Conservation (phyloP, 805 yeast genomes). For the Aciculoconidium aculeatum region DNA sequence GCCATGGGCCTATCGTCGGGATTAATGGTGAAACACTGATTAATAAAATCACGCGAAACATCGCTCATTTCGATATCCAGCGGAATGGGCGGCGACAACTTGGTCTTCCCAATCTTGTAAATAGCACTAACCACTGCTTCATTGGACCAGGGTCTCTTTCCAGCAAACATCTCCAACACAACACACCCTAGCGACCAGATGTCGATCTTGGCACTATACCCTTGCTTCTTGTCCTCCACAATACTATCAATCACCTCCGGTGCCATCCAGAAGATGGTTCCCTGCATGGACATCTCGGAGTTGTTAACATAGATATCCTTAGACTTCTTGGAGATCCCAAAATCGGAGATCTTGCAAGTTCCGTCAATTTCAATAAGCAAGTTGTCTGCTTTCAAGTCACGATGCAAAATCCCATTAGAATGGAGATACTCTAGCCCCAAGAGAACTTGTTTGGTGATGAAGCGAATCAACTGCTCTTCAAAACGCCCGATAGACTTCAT, state of each 20-base stretch:
- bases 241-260: conserved; percentile 94
- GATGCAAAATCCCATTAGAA: conserved; percentile 78
- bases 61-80: conserved; percentile 71
- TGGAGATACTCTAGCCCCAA: conserved; percentile 86
- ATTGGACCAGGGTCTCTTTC: conserved; percentile 95
- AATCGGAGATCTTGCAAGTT: conserved; percentile 90
- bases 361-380: conserved; percentile 85
- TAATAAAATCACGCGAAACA: conserved; percentile 66
- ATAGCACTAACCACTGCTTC: conserved; percentile 93
- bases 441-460: conserved; percentile 72
- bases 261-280: conserved; percentile 99
- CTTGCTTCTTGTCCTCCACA: conserved; percentile 67
- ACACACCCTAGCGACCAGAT: conserved; percentile 99
- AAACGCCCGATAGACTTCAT: conserved; percentile 79
- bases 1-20: conserved; percentile 92
- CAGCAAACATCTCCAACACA: conserved; percentile 95
- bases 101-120: conserved; percentile 78
- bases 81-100: conserved; percentile 93
- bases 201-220: conserved; percentile 96
- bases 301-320: conserved; percentile 80
- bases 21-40: conserved; percentile 65
- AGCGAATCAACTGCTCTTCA: conserved; percentile 69
- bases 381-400: conserved; percentile 95
- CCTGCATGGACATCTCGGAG: conserved; percentile 97
- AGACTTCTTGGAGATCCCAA: conserved; percentile 84